phyloP scores from a whole-genome alignment of 345 rosid genomes.

The Noccaea bulbosa region DNA sequence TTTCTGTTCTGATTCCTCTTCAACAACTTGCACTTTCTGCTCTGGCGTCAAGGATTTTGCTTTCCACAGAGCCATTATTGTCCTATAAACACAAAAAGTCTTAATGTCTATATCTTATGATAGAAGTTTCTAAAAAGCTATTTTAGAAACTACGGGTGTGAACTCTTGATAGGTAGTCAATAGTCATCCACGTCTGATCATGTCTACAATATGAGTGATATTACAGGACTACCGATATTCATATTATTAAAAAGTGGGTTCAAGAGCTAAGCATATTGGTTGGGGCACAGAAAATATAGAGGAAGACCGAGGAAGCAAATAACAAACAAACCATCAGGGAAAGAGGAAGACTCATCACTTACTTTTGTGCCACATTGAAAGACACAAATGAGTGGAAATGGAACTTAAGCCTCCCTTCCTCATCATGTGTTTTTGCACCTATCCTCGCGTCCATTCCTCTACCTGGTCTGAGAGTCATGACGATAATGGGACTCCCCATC shows the following conservation, averaged over 20 bases:
- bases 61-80: constrained; percentile 97
- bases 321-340: constrained; percentile 1
- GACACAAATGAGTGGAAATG: constrained; percentile 96
- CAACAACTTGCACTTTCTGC: constrained; percentile 87
- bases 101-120: neutral
- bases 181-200: constrained; percentile 1
- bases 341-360: constrained; percentile 39
- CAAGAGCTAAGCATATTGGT: constrained; percentile 17
- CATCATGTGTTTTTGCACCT: constrained; percentile 88
- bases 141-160: neutral
- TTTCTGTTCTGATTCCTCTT: constrained; percentile 89
- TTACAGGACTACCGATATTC: constrained; percentile 1
- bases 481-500: constrained; percentile 90
- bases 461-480: constrained; percentile 74
- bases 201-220: constrained; percentile 5
- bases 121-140: neutral
- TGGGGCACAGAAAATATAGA: constrained; percentile 17
- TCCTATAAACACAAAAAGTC: constrained; percentile 49
- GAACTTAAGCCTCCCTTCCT: constrained; percentile 92
- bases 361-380: constrained; percentile 87
- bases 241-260: constrained; percentile 10
- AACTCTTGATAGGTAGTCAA: constrained; percentile 16
- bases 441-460: constrained; percentile 89
- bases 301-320: neutral
- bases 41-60: constrained; percentile 90